Percentiles rank a stretch among this genome's conserved stretches.
Evolutionary conservation across 78 protist species (phyloP).

Genomic region (Dictyostelium discoideum): dicty_2.7 NC_007090.3:2720001-2720500

Average conservation of each 20-base stretch:
- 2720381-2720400: not conserved
- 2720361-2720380: not conserved
- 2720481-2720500: not conserved
- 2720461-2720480: not conserved
- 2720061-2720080: not conserved
- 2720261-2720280: not conserved
- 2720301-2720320: constrained; percentile 4
- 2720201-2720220: not conserved
- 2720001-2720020: not conserved
- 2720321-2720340: not conserved
- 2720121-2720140: not conserved
- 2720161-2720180: not conserved
- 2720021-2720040: not conserved
- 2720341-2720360: not conserved
- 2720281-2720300: not conserved
- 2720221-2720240: not conserved
- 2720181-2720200: not conserved
- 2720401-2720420: not conserved
- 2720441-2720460: not conserved
- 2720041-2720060: not conserved
- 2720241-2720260: not conserved
- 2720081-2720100: not conserved
- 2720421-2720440: not conserved
- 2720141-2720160: not conserved
- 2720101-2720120: not conserved